A percentile compares a stretch with the other conserved stretches of the same genome.
These are phyloP conservation scores for Metschnikowia sp. DNA, from an alignment of 805 yeast genomes.

Conservation along the genomic window DNA sequence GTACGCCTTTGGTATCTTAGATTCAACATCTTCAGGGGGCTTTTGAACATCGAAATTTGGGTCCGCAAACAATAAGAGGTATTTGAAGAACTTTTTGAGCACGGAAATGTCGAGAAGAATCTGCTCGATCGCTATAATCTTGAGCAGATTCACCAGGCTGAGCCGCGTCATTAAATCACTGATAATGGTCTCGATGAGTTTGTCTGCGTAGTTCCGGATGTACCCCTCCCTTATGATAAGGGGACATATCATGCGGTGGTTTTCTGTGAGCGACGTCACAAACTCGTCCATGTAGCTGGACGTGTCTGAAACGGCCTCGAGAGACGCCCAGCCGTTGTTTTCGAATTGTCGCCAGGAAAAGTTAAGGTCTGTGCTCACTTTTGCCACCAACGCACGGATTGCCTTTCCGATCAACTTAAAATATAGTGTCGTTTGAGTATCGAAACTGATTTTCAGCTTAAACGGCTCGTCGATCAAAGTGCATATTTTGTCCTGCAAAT, in stretches of 20 bases:
- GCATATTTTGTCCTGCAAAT: conserved; percentile 61
- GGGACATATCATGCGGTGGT: conserved; percentile 48
- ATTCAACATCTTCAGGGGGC: conserved; percentile 10
- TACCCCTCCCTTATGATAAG: conserved; percentile 67
- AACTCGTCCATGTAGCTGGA: conserved; percentile 67
- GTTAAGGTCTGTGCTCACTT: conserved; percentile 58
- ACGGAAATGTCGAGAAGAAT: conserved; percentile 67
- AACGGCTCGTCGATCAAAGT: conserved; percentile 36
- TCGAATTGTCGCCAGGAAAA: conserved; percentile 85
- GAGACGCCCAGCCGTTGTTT: conserved; percentile 63
- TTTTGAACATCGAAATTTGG: conserved; percentile 33
- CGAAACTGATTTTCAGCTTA: conserved; percentile 49
- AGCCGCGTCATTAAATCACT: conserved; percentile 56
- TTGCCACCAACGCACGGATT: conserved; percentile 51
- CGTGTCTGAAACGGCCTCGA: conserved; percentile 64
- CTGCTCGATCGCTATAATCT: conserved; percentile 63
- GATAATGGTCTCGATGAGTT: conserved; percentile 62
- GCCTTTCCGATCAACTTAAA: conserved; percentile 56
- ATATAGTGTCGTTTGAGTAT: conserved; percentile 52
- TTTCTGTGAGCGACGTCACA: conserved; percentile 43
- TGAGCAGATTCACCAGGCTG: conserved; percentile 60
- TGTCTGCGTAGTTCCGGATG: conserved; percentile 70
- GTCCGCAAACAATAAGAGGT: conserved; percentile 41
- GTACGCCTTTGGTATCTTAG: conserved; percentile 28
- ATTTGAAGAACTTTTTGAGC: conserved; percentile 52